Percentiles rank a stretch among this genome's conserved stretches.
Evolutionary conservation across 2,329 filamentous ascomycete genomes (phyloP).

Genomic region (Talaromyces sp.): DNA sequence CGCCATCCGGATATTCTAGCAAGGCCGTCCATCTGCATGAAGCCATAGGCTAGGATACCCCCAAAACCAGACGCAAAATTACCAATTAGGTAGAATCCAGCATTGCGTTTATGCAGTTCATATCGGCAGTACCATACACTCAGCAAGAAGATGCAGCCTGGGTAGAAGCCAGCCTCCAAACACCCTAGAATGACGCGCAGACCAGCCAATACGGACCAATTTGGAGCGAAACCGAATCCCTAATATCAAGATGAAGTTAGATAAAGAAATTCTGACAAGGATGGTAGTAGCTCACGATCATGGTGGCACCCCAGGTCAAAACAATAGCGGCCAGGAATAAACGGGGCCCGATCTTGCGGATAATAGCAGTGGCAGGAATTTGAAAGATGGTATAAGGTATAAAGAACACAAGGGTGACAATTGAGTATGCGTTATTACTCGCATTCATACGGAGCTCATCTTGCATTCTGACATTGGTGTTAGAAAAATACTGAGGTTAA

Average conservation of each 20-base stretch:
- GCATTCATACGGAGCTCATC: conserved; percentile 52
- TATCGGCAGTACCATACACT: conserved; percentile 63
- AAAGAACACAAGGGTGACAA: conserved; percentile 29
- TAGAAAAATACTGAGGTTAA: conserved; percentile 51
- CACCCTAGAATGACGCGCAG: conserved; percentile 48
- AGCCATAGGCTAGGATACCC: conserved; percentile 42
- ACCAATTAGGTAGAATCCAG: conserved; percentile 48
- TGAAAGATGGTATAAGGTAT: conserved; percentile 28
- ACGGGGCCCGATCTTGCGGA: conserved; percentile 26
- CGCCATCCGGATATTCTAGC: conserved; percentile 44
- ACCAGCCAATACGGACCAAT: conserved; percentile 4
- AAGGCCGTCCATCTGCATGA: conserved; percentile 39
- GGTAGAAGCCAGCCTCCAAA: conserved; percentile 64
- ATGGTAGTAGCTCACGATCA: conserved; percentile 15
- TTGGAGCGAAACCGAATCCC: conserved; percentile 18
- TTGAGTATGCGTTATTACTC: conserved; percentile 18
- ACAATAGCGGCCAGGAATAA: conserved; percentile 24
- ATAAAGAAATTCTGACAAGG: conserved; percentile 15
- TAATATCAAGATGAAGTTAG: not conserved
- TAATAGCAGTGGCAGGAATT: conserved; percentile 25
- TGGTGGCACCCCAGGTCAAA: conserved; percentile 23
- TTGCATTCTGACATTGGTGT: too few relatives aligned
- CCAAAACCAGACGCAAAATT: conserved; percentile 44
- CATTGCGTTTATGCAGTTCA: conserved; percentile 29
- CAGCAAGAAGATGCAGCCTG: conserved; percentile 65